Percentiles rank a stretch among this genome's conserved stretches.
Conservation (phyloP, 768 basidiomycete genomes). For the Hysterangium stoloniferum region DNA sequence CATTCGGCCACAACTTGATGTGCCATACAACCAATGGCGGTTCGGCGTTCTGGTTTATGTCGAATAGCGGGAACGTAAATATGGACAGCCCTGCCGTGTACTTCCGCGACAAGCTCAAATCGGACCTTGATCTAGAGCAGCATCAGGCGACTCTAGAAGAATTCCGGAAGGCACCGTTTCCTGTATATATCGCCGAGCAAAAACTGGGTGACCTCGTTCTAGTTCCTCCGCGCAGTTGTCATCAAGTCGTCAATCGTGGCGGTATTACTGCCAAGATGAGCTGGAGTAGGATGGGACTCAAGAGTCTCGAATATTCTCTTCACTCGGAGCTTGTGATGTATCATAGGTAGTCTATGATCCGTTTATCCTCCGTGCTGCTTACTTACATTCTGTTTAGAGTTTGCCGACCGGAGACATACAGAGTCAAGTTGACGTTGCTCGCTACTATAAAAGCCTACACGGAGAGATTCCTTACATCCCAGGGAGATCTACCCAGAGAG, state of each 20-base stretch:
- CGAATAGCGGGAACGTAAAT: slow-evolving; percentile 34
- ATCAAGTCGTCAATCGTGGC: slow-evolving; percentile 77
- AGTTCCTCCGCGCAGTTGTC: slow-evolving; percentile 73
- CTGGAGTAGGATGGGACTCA: slow-evolving; percentile 79
- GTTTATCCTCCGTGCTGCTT: background rate
- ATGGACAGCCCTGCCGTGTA: slow-evolving; percentile 47
- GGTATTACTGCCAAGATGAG: slow-evolving; percentile 79
- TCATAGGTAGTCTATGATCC: slow-evolving; percentile 44
- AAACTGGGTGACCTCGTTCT: slow-evolving; percentile 70
- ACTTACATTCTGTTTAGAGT: slow-evolving; percentile 39
- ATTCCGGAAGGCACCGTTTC: slow-evolving; percentile 57
- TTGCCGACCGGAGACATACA: slow-evolving; percentile 73
- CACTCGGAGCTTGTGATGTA: slow-evolving; percentile 75
- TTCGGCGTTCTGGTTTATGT: slow-evolving; percentile 86
- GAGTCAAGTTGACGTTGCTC: slow-evolving; percentile 59
- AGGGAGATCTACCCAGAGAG: no score
- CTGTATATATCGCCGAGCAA: slow-evolving; percentile 65
- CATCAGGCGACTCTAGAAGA: slow-evolving; percentile 57
- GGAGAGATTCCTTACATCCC: no score
- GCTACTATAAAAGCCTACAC: slow-evolving; percentile 39
- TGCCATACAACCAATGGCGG: slow-evolving; percentile 66
- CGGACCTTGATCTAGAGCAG: slow-evolving; percentile 69
- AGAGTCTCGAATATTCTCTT: slow-evolving; percentile 50
- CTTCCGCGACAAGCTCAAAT: slow-evolving; percentile 40
- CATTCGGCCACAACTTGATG: slow-evolving; percentile 84